Evolutionary conservation across 2,329 filamentous ascomycete genomes (phyloP), one percentile per base, ranked within the genome.

Genomic region (Colletotrichum shisoi): DNA sequence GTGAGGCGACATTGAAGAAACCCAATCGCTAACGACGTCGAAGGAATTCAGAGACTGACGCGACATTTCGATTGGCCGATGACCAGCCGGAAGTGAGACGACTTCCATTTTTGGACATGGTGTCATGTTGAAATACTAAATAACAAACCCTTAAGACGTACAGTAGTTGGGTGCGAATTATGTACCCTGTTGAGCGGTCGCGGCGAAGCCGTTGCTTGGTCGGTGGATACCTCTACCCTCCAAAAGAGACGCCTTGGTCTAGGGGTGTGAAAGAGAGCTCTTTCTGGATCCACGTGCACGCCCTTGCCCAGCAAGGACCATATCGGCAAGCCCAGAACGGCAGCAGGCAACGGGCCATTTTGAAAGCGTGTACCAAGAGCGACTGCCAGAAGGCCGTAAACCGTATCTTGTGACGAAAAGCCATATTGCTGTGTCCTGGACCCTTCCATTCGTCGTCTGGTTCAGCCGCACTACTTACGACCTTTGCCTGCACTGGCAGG

Each of bases 211-310:
- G 21, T 19, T 52, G 9, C n/a, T 61, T 2, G 12, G 34, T 7
- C 48, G 11, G 58, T 15, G n/a, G 58, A 39, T 61, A 7, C 6
- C 51, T n/a, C 15, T 13, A 39, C 42, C n/a, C 39, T 44, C 45
- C 27, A 53, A 13, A 37, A 53, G 58, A n/a, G 21, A 27, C 58
- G 51, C 45, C 40, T 54, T n/a, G 3, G 11, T 53, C n/a, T 37
- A 5, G 49, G 46, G 46, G 9, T 34, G 31, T 15, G 4, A 49
- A 19, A 34, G 46, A 6, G 6, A 60, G 57, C 46, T 42, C 15
- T 15, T 51, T 51, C 45, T 39, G 31, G 13, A n/a, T 48, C 21
- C 37, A 4, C 6, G 2, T 17, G 31, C 44, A 39, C n/a, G 8
- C 19, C 45, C 57, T 31, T 59, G 12, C 12, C 12, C 21, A 8